Percentiles rank a stretch among this genome's conserved stretches.
Evolutionary conservation across 495 filamentous ascomycete genomes (phyloP).

Genomic region (Chlorociboria aeruginascens): DNA sequence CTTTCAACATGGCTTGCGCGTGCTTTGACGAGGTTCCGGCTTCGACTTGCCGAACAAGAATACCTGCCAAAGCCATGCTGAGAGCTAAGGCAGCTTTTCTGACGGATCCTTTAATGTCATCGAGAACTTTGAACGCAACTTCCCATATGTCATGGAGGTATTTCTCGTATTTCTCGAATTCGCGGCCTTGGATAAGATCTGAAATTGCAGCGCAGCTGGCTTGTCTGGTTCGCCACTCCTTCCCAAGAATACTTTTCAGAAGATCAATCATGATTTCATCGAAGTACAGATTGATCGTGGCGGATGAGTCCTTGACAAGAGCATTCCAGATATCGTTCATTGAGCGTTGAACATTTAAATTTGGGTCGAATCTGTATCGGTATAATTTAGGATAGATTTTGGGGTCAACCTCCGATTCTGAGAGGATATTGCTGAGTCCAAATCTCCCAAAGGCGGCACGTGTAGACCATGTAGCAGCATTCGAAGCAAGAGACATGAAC

Average conservation of each 20-base stretch:
- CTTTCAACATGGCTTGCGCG: conserved; percentile 64
- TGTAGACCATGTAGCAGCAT: conserved; percentile 91
- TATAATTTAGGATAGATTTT: conserved; percentile 93
- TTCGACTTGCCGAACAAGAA: conserved; percentile 76
- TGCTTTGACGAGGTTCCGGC: conserved; percentile 58
- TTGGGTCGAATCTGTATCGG: conserved; percentile 89
- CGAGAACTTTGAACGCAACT: conserved; percentile 70
- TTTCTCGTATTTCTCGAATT: conserved; percentile 64
- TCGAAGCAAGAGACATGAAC: conserved; percentile 91
- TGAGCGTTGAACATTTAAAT: conserved; percentile 76
- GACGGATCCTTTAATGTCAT: conserved; percentile 91
- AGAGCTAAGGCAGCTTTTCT: conserved; percentile 68
- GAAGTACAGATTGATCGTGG: conserved; percentile 63
- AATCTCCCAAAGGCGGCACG: conserved; percentile 90
- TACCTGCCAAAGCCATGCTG: conserved; percentile 68
- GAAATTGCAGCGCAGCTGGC: conserved; percentile 84
- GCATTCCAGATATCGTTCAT: conserved; percentile 98
- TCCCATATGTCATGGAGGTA: conserved; percentile 79
- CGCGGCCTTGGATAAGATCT: conserved; percentile 67
- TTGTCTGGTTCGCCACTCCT: conserved; percentile 86
- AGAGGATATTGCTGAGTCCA: conserved; percentile 82
- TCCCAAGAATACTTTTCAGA: conserved; percentile 70
- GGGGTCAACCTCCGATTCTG: conserved; percentile 76
- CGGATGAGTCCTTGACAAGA: conserved; percentile 69
- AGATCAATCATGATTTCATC: conserved; percentile 78